Conservation (phyloP, 441 rosid species). For the Euphorbia schlechtendalii region DNA sequence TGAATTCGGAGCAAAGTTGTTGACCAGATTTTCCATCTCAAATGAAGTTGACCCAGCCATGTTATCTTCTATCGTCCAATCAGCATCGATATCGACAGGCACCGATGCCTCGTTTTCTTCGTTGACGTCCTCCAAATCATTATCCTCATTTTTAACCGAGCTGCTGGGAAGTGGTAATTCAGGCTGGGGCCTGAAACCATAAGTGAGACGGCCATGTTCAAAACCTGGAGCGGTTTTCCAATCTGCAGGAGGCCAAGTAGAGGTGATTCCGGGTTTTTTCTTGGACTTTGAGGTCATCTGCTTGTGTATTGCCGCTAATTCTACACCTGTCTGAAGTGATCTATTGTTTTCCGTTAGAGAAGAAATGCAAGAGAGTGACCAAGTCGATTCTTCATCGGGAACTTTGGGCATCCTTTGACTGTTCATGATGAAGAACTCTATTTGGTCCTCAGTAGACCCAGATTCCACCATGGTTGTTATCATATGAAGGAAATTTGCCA, state of each 20-base stretch:
- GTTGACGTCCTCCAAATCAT: slow-evolving; percentile 21
- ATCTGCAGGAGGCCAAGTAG: slow-evolving; percentile 67
- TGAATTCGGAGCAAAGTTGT: slow-evolving; percentile 13
- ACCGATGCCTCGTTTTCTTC: slow-evolving; percentile 17
- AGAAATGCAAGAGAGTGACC: slow-evolving; percentile 43
- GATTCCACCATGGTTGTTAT: slow-evolving; percentile 69
- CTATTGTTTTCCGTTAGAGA: slow-evolving; percentile 18
- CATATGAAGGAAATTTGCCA: slow-evolving; percentile 92
- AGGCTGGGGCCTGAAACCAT: slow-evolving; percentile 34
- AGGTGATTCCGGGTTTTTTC: slow-evolving; percentile 35
- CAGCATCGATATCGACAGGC: slow-evolving; percentile 28
- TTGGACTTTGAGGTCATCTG: slow-evolving; percentile 29
- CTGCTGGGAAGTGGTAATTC: slow-evolving; percentile 19
- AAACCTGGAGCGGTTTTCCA: slow-evolving; percentile 63
- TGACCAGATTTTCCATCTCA: slow-evolving; percentile 18
- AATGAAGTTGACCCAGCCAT: slow-evolving; percentile 12
- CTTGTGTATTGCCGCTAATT: slow-evolving; percentile 20
- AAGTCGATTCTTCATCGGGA: slow-evolving; percentile 58
- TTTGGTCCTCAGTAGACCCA: slow-evolving; percentile 65
- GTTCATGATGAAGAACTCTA: slow-evolving; percentile 60
- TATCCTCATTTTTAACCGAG: slow-evolving; percentile 22
- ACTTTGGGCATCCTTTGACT: slow-evolving; percentile 68
- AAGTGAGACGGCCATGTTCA: slow-evolving; percentile 25
- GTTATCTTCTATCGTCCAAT: slow-evolving; percentile 37
- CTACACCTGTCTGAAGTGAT: slow-evolving; percentile 12